Evolutionary conservation across 345 rosid species (phyloP), one percentile per base, ranked within the genome.

Genomic region (Sapria himalayana): DNA sequence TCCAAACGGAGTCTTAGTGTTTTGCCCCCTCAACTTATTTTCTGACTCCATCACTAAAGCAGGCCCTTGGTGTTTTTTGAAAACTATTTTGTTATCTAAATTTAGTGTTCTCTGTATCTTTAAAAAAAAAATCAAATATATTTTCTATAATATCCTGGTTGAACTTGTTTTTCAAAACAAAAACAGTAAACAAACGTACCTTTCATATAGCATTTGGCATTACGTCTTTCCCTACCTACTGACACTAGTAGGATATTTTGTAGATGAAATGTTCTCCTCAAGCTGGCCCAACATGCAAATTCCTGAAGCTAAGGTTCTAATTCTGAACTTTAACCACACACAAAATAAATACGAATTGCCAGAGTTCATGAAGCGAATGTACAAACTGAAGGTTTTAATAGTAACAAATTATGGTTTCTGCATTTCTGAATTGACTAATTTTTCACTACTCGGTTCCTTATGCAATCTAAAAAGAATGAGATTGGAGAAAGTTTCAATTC

Each of bases 231-330:
- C 31, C 31, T 9, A 27, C 11, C 31, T 9, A 5, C 31, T 27
- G 31, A 27, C 31, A 27, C 31, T 27, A n/a, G n/a, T n/a, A n/a
- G n/a, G n/a, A n/a, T n/a, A 43, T 29, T 35, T 14, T 54, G 36
- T 52, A 86, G 97, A 69, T 31, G 74, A 76, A 55, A 74, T 89
- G 84, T 46, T 42, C 25, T 93, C 74, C 41, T 76, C 72, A 91
- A 79, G 71, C n/a, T 82, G 94, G 98, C 65, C 56, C 13, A 58
- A 48, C 29, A 60, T 82, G 74, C 72, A 79, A 17, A 74, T 89
- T 48, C 98, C 95, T 4, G 69, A 76, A 57, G 81, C 94, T 22
- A 85, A 89, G 65, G 78, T 76, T 33, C 91, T 82, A 18, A 52
- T 89, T 34, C 48, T 89, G 29, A 76, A 82, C 56, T 78, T 82